Evolutionary conservation across 345 rosid species (phyloP).

Genomic region (Arabidopsis suecica): DNA sequence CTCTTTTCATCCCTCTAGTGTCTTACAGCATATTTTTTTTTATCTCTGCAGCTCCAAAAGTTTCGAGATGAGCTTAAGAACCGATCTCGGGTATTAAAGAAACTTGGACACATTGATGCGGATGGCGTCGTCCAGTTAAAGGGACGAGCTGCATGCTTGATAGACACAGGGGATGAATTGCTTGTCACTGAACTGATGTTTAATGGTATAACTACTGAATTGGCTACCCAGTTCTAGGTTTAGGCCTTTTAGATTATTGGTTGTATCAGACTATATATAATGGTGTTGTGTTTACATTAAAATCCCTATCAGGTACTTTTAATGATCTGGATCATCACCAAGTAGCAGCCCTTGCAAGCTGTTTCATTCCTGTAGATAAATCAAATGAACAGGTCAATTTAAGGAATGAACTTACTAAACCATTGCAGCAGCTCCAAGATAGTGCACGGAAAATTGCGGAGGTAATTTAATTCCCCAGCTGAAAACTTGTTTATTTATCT

Average conservation of each 20-base stretch:
- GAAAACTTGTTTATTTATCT: slow-evolving; percentile 12
- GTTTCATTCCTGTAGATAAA: slow-evolving; percentile 98
- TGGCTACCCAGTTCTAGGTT: slow-evolving; percentile 17
- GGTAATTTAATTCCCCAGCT: slow-evolving; percentile 50
- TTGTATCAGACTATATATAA: slow-evolving; percentile 13
- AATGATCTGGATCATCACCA: slow-evolving; percentile 97
- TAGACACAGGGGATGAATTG: slow-evolving; percentile 98
- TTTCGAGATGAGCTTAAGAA: slow-evolving; percentile 93
- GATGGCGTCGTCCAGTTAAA: slow-evolving; percentile 90
- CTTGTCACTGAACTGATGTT: slow-evolving; percentile 99
- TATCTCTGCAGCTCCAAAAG: slow-evolving; percentile 78
- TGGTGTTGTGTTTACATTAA: slow-evolving; percentile 13
- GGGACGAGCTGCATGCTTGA: slow-evolving; percentile 98
- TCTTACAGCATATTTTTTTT: slow-evolving; percentile 20
- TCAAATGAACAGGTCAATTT: slow-evolving; percentile 84
- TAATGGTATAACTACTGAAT: slow-evolving; percentile 61
- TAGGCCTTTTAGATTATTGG: slow-evolving; percentile 14
- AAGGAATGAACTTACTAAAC: slow-evolving; percentile 88
- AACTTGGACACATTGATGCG: slow-evolving; percentile 91
- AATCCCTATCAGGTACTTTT: slow-evolving; percentile 74
- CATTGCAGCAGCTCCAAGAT: slow-evolving; percentile 95
- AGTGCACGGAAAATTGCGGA: slow-evolving; percentile 97
- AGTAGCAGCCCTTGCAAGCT: slow-evolving; percentile 97
- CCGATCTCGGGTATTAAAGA: slow-evolving; percentile 89
- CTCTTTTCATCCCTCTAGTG: slow-evolving; percentile 22